These are phyloP conservation scores for Biscutella auriculata DNA, from an alignment of 441 rosid species.

Conservation along the genomic window DNA sequence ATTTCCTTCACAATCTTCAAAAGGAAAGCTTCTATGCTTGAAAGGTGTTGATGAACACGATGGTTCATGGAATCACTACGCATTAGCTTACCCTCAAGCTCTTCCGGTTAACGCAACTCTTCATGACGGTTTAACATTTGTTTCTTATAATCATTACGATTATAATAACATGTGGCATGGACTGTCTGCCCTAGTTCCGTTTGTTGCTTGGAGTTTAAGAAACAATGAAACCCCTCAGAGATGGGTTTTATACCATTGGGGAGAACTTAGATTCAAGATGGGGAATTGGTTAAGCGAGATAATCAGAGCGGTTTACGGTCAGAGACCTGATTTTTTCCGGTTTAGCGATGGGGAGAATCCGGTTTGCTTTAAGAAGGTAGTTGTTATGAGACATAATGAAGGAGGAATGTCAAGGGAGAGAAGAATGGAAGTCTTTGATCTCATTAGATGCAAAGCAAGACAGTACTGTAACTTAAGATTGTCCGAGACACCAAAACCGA, in stretches of 20 bases:
- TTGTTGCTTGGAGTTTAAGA: conserved; percentile 52
- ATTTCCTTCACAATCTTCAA: conserved; percentile 49
- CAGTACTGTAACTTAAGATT: conserved; percentile 33
- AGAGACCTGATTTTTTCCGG: conserved; percentile 12
- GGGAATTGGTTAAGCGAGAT: conserved; percentile 35
- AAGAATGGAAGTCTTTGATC: conserved; percentile 44
- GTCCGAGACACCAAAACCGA: background rate
- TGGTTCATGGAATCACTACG: conserved; percentile 59
- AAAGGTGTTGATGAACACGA: conserved; percentile 53
- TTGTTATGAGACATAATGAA: conserved; percentile 65
- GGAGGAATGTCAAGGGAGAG: conserved; percentile 60
- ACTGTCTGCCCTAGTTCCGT: conserved; percentile 38
- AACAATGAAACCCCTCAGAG: conserved; percentile 33
- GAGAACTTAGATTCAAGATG: conserved; percentile 46
- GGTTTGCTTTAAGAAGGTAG: conserved; percentile 54
- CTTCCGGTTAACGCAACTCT: conserved; percentile 39
- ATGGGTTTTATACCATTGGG: conserved; percentile 61
- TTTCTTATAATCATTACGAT: conserved; percentile 50
- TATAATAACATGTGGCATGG: conserved; percentile 69
- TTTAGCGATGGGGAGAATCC: conserved; percentile 24
- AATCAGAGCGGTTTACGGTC: conserved; percentile 34
- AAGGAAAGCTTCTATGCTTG: conserved; percentile 41
- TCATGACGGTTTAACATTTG: conserved; percentile 48
- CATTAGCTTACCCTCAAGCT: conserved; percentile 48
- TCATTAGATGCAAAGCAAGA: conserved; percentile 48